Base-by-base conservation (phyloP, 2,329 filamentous ascomycete species). In the Epicoccum nigrum region DNA sequence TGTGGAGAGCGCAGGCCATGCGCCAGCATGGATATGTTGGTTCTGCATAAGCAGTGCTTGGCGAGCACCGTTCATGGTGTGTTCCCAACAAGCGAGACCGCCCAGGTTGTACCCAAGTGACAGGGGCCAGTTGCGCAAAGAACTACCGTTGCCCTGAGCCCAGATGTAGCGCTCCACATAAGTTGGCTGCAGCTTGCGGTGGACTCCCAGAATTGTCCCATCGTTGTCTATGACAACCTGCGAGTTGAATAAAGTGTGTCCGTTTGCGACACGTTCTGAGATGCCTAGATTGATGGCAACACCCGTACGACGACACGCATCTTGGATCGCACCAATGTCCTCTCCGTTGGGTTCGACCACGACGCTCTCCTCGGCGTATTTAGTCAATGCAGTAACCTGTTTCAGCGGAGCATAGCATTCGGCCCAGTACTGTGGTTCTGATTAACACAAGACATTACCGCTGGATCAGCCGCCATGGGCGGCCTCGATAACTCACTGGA, bases 11-110 rank as follows among this genome's bases (percentile, higher is more conserved):
- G 46, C 79, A 64, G 47, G 73, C 67, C 71, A 80, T 60, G 48
- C 65, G 28, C 67, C 67, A 2, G 67, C 65, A 48, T 70, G 65
- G 68, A 76, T 69, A 27, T 73, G 68, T 40, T 74, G 66, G 15
- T 68, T 66, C 33, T 71, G 65, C 35, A 51, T 58, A 13, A 72
- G 58, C 23, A 74, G 53, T 2, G 71, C 70, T 49, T 73, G 70
- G n/a, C 70, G 63, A 17, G 70, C 69, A 21, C 69, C 70, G 19
- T 73, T 73, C 70, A 73, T 71, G 3, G 70, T 74, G 38, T 73
- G 65, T 50, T 74, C 71, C 71, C 70, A 73, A 59, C 71, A 74
- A 7, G 65, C 67, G 7, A 74, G 58, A 7, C 69, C 70, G 15
- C 70, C 70, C 0, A 74, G 52, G 38, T 72, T 73, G 32, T 67